Percentiles rank a stretch among this genome's conserved stretches.
phyloP scores from a whole-genome alignment of 116 monocot genomes.

The Phalaenopsis hybrid region DNA sequence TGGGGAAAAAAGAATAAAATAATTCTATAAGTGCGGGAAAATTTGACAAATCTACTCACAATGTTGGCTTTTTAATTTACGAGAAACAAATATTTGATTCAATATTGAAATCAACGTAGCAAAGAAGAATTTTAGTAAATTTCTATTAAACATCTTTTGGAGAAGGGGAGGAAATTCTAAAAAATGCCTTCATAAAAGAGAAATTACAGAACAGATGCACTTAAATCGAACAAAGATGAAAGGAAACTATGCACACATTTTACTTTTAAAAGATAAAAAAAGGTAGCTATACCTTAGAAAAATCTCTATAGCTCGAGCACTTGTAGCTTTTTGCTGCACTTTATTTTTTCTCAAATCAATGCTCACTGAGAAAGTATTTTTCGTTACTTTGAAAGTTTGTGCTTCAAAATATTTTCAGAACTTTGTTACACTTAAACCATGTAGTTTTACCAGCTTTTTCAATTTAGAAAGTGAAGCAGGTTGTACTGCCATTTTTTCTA shows the following conservation, averaged over 20 bases:
- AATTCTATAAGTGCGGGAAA: background rate
- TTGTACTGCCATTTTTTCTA: constrained; percentile 11
- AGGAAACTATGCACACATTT: background rate
- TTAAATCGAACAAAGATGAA: background rate
- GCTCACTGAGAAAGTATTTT: background rate
- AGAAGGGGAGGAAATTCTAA: background rate
- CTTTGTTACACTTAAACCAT: background rate
- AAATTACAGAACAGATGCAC: background rate
- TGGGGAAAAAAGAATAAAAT: background rate
- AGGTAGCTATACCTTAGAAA: background rate
- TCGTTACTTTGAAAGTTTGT: background rate
- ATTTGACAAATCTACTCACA: background rate
- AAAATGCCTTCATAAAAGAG: background rate
- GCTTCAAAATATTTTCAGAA: background rate
- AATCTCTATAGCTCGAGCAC: background rate
- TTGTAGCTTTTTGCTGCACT: background rate
- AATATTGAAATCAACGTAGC: background rate
- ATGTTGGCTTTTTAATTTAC: background rate
- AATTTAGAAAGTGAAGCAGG: background rate
- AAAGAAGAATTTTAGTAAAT: background rate
- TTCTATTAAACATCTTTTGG: background rate
- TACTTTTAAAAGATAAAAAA: background rate
- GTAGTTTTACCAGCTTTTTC: background rate
- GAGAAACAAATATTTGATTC: background rate
- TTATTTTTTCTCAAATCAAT: background rate